Base-by-base conservation (phyloP, 768 basidiomycete genomes). In the Mycena chlorophos region DNA sequence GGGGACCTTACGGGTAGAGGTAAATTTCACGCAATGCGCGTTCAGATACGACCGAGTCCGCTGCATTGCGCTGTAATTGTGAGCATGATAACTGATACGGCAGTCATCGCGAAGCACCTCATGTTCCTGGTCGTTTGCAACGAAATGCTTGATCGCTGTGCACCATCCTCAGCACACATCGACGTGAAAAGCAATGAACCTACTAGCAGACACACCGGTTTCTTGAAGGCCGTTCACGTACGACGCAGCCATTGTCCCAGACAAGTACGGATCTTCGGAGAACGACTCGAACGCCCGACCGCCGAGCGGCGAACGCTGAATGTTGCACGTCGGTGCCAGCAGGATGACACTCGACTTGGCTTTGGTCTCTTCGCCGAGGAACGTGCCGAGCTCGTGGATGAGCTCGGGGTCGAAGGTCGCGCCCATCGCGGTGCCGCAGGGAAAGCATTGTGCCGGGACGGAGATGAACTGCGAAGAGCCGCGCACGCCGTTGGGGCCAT, bases 311-410 rank as follows among this genome's bases (percentile, higher is more conserved):
- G 78, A 79, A 31, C 88, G 78, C 65, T 85, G 86, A 37, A 88
- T 89, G 66, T 89, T 90, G 71, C 86, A 86, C 0, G 88, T 90
- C 8, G 87, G 88, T 2, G 85, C 87, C 26, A 89, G 77, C 14
- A 89, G 72, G 30, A 87, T 73, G 31, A 83, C 79, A 1, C 83
- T 80, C 3, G 84, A 83, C 64, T 86, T 86, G 61, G 78, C 71
- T 62, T 88, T 87, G 25, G 86, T 76, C 68, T 89, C 87, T 54
- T 80, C 73, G 0, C 76, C 88, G 46, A 91, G 74, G 51, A 87
- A 83, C 19, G 66, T 68, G 28, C 87, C 88, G 30, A 81, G 80
- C 46, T 80, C 63, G 28, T 72, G 66, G 37, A 87, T 69, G 40
- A 88, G 73, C 5, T 83, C 79, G 19, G 75, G 69, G 66, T 89